These are phyloP conservation scores for Xenoacremonium recifei DNA, from an alignment of 2,329 filamentous ascomycete genomes.

Conservation along the genomic window DNA sequence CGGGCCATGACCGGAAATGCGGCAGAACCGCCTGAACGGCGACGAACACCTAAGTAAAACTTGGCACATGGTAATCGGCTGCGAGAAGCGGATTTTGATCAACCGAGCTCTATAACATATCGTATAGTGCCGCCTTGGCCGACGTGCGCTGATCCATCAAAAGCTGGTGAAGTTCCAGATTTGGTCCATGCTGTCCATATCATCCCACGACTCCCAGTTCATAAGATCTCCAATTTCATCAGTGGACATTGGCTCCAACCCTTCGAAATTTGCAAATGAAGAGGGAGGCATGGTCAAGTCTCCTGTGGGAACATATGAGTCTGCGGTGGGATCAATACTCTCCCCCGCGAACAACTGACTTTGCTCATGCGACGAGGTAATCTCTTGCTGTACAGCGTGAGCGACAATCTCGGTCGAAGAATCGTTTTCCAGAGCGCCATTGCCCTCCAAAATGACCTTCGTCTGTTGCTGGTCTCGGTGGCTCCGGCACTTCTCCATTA, in stretches of 20 bases:
- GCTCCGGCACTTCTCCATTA: conserved; percentile 8
- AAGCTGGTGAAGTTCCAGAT: conserved; percentile 13
- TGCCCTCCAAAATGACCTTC: not conserved
- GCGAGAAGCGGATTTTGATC: too few species aligned
- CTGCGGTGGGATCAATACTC: too few species aligned
- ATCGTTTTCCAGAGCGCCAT: not conserved
- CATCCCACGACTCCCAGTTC: conserved; percentile 19
- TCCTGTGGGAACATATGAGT: not conserved
- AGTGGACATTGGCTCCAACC: not conserved
- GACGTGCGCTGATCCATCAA: too few species aligned
- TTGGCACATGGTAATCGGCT: too few species aligned
- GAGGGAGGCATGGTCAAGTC: too few species aligned
- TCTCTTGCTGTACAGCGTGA: not conserved
- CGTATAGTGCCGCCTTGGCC: too few species aligned
- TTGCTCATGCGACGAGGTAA: not conserved
- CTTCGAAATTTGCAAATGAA: too few species aligned
- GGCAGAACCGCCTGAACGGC: too few species aligned
- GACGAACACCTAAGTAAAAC: too few species aligned
- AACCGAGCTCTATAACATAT: too few species aligned
- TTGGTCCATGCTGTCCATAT: conserved; percentile 11
- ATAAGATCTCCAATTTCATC: conserved; percentile 2
- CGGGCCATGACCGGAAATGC: too few species aligned
- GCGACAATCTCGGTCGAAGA: not conserved
- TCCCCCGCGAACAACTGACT: not conserved
- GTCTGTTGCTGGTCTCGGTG: conserved; percentile 7